Percentiles rank a stretch among this genome's conserved stretches.
phyloP scores from a whole-genome alignment of 106 monocot genomes.

The Platanthera zijinensis region DNA sequence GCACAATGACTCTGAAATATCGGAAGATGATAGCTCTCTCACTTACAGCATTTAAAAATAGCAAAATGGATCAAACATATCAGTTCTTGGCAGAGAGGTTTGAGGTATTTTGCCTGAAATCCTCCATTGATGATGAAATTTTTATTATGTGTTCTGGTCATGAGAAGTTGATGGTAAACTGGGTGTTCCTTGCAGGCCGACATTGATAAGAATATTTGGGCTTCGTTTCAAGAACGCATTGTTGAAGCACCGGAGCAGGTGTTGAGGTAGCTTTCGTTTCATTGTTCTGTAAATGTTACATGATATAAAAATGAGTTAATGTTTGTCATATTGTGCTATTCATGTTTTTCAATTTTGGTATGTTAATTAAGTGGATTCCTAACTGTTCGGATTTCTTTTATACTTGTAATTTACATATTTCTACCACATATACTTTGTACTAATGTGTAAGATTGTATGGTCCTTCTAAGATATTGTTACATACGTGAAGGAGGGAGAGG shows the following conservation, averaged over 20 bases:
- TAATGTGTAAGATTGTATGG: no score
- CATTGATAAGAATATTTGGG: constrained; percentile 70
- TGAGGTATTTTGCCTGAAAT: constrained; percentile 41
- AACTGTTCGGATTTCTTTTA: neutral
- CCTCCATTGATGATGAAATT: neutral
- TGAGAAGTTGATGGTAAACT: neutral
- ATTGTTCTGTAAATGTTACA: neutral
- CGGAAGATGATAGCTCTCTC: constrained; percentile 28
- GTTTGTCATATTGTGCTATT: neutral
- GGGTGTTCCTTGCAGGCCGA: constrained; percentile 40
- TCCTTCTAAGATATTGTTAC: no score
- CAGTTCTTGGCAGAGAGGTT: constrained; percentile 47
- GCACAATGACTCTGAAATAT: constrained; percentile 23
- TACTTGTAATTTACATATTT: neutral
- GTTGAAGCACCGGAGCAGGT: constrained; percentile 69
- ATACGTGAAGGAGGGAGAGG: no score
- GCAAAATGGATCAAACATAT: constrained; percentile 38
- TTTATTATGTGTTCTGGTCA: neutral
- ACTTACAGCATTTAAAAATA: constrained; percentile 26
- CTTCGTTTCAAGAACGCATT: constrained; percentile 76
- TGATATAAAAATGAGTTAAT: neutral
- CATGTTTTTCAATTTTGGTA: neutral
- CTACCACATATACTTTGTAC: no score
- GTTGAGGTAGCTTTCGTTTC: constrained; percentile 40
- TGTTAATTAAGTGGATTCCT: neutral